Percentiles rank a stretch among this genome's conserved stretches.
These are phyloP conservation scores for Fusarium keratoplasticum DNA, from an alignment of 2,329 filamentous ascomycete genomes.

Conservation along the genomic window DNA sequence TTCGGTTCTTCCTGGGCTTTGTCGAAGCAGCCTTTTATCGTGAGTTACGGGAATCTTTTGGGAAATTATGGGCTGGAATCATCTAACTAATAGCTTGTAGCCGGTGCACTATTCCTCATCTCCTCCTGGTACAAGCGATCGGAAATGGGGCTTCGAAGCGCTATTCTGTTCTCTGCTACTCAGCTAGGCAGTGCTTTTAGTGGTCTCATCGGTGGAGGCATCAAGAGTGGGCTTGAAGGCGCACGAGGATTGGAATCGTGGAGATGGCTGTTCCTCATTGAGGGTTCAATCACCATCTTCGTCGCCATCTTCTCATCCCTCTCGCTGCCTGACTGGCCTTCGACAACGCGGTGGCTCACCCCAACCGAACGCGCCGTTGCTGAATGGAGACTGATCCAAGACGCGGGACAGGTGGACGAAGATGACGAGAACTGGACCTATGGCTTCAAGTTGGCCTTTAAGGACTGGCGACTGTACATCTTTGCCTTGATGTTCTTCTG, in stretches of 20 bases:
- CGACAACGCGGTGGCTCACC: conserved; percentile 16
- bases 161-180: conserved; percentile 19
- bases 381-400: conserved; percentile 17
- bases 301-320: conserved; percentile 6
- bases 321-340: conserved; percentile 13
- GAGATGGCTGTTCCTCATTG: conserved; percentile 23
- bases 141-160: conserved; percentile 19
- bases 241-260: conserved; percentile 15
- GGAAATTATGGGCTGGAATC: neutral
- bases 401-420: conserved; percentile 22
- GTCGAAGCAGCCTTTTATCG: conserved; percentile 7
- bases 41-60: neutral
- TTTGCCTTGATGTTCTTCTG: conserved; percentile 26
- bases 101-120: conserved; percentile 22
- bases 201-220: conserved; percentile 18
- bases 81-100: neutral
- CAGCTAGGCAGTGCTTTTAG: conserved; percentile 18
- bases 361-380: conserved; percentile 16
- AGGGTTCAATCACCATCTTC: conserved; percentile 15
- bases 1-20: conserved; percentile 1
- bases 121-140: conserved; percentile 26
- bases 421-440: conserved; percentile 19
- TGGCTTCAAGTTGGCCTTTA: conserved; percentile 21
- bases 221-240: conserved; percentile 14
- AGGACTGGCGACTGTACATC: conserved; percentile 19